phyloP scores from a whole-genome alignment of 2,329 filamentous ascomycete species.

The Aureobasidium sp. region DNA sequence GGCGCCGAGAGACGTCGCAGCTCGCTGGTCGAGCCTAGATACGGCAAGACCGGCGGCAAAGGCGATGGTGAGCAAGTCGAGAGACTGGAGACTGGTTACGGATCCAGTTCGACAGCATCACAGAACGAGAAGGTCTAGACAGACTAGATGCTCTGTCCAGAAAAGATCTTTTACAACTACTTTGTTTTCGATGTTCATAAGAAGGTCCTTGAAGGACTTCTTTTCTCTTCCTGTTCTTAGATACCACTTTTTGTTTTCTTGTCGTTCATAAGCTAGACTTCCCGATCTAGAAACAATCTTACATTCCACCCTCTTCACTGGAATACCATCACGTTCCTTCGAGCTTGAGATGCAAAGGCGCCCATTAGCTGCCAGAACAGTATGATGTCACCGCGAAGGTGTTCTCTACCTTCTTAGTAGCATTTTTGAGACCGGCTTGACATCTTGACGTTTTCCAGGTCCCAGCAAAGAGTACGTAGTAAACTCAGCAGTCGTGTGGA shows the following conservation, averaged over 20 bases:
- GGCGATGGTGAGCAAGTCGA: slow-evolving; percentile 13
- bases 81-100: slow-evolving; percentile 3
- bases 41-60: slow-evolving; percentile 15
- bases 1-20: background rate
- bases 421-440: too few species aligned
- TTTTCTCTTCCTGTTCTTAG: background rate
- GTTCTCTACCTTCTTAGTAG: too few species aligned
- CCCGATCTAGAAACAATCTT: too few species aligned
- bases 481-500: too few species aligned
- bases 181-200: background rate
- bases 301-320: background rate
- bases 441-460: too few species aligned
- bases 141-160: too few species aligned
- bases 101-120: background rate
- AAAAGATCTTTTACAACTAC: background rate
- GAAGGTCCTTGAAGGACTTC: background rate
- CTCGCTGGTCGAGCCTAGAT: slow-evolving; percentile 8
- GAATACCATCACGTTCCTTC: too few species aligned
- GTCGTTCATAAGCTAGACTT: background rate
- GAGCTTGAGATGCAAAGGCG: too few species aligned
- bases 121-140: background rate
- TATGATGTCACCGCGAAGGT: too few species aligned
- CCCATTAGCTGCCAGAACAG: too few species aligned
- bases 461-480: too few species aligned
- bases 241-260: background rate